Evolutionary conservation across 495 filamentous ascomycete genomes (phyloP).

Genomic region (Aspergillus cavernicola): DNA sequence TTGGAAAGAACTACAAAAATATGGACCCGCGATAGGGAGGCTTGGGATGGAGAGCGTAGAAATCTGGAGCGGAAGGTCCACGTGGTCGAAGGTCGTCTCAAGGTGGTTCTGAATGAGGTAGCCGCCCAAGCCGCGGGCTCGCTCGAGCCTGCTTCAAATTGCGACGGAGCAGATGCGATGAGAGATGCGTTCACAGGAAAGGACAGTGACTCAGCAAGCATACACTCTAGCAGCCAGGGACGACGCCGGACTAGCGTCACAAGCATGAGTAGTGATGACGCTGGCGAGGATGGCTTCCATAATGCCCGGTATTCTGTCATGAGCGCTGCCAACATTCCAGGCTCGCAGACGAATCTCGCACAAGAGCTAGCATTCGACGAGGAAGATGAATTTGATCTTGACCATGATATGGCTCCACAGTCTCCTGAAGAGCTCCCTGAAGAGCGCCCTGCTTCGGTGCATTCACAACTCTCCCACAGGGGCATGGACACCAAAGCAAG

Average conservation of each 20-base stretch:
- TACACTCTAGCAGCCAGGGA: conserved; percentile 68
- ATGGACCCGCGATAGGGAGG: conserved; percentile 77
- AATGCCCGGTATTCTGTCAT: conserved; percentile 64
- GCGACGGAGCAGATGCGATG: conserved; percentile 17
- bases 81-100: conserved; percentile 80
- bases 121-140: conserved; percentile 59
- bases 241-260: conserved; percentile 51
- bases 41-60: conserved; percentile 77
- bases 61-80: conserved; percentile 79
- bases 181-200: conserved; percentile 38
- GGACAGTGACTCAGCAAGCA: conserved; percentile 70
- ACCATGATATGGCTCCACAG: conserved; percentile 27
- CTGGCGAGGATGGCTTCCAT: conserved; percentile 44
- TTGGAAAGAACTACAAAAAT: conserved; percentile 67
- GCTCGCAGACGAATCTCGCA: conserved; percentile 64
- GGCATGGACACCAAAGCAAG: conserved; percentile 44
- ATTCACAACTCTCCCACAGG: conserved; percentile 38
- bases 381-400: conserved; percentile 58
- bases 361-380: conserved; percentile 87
- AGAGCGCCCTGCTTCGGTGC: conserved; percentile 42
- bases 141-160: conserved; percentile 22
- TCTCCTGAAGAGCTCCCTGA: conserved; percentile 45
- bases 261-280: conserved; percentile 61
- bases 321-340: conserved; percentile 49
- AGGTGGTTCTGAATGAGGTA: conserved; percentile 78